Evolutionary conservation across 1,284 basidiomycete genomes (phyloP).

Genomic region (Sanghuangporus weigelae): DNA sequence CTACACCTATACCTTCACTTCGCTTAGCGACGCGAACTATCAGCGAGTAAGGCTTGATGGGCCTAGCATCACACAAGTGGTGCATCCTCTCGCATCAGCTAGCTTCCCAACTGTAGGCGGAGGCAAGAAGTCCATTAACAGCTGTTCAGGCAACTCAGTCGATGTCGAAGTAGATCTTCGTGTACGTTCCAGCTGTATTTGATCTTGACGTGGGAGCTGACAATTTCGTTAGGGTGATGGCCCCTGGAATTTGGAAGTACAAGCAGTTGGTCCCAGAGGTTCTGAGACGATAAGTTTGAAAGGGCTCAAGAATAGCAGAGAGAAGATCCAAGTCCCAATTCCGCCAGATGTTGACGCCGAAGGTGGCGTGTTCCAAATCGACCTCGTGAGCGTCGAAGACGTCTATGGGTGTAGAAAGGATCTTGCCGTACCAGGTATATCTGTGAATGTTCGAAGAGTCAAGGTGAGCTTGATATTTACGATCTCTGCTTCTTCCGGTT

Average conservation of each 20-base stretch:
- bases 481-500: background rate
- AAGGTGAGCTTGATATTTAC: constrained; percentile 45
- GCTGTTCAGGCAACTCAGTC: constrained; percentile 71
- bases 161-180: constrained; percentile 74
- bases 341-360: constrained; percentile 60
- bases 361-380: constrained; percentile 79
- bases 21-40: constrained; percentile 85
- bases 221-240: constrained; percentile 62
- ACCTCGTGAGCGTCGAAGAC: constrained; percentile 83
- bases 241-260: constrained; percentile 81
- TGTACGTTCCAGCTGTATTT: constrained; percentile 35
- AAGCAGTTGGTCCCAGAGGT: constrained; percentile 64
- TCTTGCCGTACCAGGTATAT: constrained; percentile 72
- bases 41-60: constrained; percentile 64
- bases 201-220: background rate
- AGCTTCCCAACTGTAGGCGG: constrained; percentile 53
- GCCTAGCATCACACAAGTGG: constrained; percentile 75
- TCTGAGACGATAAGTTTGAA: constrained; percentile 55
- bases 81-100: constrained; percentile 83
- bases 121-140: constrained; percentile 50
- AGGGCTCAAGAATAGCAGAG: constrained; percentile 50
- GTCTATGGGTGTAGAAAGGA: constrained; percentile 82
- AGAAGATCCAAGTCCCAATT: constrained; percentile 61
- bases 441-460: constrained; percentile 84
- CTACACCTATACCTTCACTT: constrained; percentile 81